phyloP scores from a whole-genome alignment of 371 early-diverging fungal species.

The Mucor velutinosus region DNA sequence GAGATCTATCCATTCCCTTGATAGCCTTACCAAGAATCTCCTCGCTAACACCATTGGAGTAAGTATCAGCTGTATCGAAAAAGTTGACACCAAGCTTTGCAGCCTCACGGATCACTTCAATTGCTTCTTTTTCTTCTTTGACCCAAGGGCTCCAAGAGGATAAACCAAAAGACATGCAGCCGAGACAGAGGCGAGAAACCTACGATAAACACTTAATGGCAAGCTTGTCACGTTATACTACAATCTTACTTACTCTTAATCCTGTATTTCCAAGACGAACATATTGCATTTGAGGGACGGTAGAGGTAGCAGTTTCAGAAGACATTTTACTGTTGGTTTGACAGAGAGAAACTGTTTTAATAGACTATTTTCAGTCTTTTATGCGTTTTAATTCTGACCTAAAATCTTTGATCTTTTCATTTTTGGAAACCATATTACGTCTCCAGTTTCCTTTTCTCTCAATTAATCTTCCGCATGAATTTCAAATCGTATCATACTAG shows the following conservation, averaged over 20 bases:
- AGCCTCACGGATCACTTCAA: conserved; percentile 27
- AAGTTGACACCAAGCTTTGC: conserved; percentile 50
- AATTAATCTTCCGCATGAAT: neutral
- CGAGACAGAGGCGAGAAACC: conserved; percentile 4
- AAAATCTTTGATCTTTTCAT: neutral
- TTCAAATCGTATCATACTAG: neutral
- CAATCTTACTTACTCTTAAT: conserved; percentile 9
- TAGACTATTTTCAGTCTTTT: neutral
- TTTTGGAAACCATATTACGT: neutral
- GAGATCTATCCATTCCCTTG: conserved; percentile 39
- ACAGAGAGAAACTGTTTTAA: too few relatives aligned
- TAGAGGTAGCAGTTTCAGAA: neutral
- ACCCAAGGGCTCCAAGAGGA: conserved; percentile 22
- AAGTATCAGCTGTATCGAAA: conserved; percentile 37
- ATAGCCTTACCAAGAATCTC: conserved; percentile 42
- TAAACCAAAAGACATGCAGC: conserved; percentile 43
- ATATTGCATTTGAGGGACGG: conserved; percentile 8
- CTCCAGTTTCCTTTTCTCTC: neutral
- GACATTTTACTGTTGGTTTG: neutral
- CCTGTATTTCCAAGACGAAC: conserved; percentile 17
- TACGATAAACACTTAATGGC: neutral
- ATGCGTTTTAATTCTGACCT: neutral
- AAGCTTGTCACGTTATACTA: too few relatives aligned
- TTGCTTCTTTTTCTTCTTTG: conserved; percentile 36
- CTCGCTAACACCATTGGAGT: conserved; percentile 46